These are phyloP conservation scores for Cryptococcus sp. DNA, from an alignment of 1,284 basidiomycete genomes.

Conservation along the genomic window DNA sequence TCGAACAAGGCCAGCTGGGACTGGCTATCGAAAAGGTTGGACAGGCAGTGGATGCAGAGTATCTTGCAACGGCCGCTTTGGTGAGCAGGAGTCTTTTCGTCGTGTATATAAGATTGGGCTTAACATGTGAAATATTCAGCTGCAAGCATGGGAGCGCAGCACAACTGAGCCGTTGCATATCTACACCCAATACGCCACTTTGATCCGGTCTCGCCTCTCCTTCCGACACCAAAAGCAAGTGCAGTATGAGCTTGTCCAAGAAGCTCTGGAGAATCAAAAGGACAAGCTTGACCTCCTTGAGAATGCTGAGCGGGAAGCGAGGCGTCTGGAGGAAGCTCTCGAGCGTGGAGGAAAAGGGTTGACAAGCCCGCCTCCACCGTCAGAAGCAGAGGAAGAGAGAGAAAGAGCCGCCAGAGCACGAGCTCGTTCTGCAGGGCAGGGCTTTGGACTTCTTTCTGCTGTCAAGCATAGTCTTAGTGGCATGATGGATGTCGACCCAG, in stretches of 20 bases:
- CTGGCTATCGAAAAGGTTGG: conserved; percentile 60
- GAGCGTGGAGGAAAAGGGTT: conserved; percentile 45
- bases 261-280: conserved; percentile 81
- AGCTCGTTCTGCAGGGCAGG: conserved; percentile 57
- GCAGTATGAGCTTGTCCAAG: conserved; percentile 95
- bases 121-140: conserved; percentile 55
- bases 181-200: conserved; percentile 89
- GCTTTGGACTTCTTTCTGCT: conserved; percentile 86
- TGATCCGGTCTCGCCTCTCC: conserved; percentile 89
- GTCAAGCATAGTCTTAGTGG: conserved; percentile 92
- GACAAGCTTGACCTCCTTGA: conserved; percentile 88
- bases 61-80: conserved; percentile 84
- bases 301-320: conserved; percentile 86
- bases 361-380: conserved; percentile 9
- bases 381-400: conserved; percentile 16
- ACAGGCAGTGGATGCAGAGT: conserved; percentile 92
- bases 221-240: conserved; percentile 98
- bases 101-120: not conserved
- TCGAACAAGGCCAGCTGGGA: conserved; percentile 52
- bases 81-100: conserved; percentile 57
- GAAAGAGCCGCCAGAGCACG: conserved; percentile 23
- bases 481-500: conserved; percentile 98
- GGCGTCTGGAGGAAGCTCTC: conserved; percentile 84
- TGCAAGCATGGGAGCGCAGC: conserved; percentile 86
- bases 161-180: conserved; percentile 96